Conservation (phyloP, 2,329 filamentous ascomycete genomes). For the Didymella sp. region DNA sequence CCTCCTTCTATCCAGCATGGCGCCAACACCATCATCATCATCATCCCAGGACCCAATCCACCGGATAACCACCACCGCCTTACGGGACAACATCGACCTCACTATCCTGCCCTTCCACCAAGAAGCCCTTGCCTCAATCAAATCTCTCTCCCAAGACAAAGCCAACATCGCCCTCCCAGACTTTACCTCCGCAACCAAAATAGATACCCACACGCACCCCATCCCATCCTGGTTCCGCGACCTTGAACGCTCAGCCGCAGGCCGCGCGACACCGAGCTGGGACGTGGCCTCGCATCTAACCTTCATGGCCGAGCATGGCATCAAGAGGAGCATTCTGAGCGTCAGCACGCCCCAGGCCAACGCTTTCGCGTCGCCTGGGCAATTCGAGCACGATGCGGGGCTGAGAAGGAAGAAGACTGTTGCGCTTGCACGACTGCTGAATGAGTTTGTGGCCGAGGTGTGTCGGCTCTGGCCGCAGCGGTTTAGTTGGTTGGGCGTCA, state of each 20-base stretch:
- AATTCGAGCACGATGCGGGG: conserved; percentile 12
- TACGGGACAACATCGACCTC: conserved; percentile 35
- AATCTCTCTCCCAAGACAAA: conserved; percentile 19
- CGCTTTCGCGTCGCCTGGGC: conserved; percentile 29
- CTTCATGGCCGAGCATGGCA: conserved; percentile 43
- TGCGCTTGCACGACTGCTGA: conserved; percentile 46
- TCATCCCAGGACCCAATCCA: background rate
- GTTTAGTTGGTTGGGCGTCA: conserved; percentile 41
- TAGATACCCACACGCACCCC: conserved; percentile 49
- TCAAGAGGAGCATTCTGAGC: conserved; percentile 41
- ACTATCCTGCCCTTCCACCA: conserved; percentile 39
- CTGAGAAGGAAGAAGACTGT: conserved; percentile 34
- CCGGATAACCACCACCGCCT: conserved; percentile 27
- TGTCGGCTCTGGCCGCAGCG: conserved; percentile 33
- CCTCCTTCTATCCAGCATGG: conserved; percentile 7
- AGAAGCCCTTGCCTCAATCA: conserved; percentile 41
- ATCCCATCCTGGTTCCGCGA: conserved; percentile 46
- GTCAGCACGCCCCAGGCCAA: conserved; percentile 48
- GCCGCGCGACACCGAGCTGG: conserved; percentile 45
- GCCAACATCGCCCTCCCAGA: conserved; percentile 6
- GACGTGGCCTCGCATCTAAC: conserved; percentile 34
- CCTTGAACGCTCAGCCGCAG: conserved; percentile 44
- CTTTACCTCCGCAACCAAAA: conserved; percentile 32
- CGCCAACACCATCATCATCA: conserved; percentile 1
- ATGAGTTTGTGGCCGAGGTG: conserved; percentile 40